Evolutionary conservation across 2,329 filamentous ascomycete species (phyloP), one percentile per base, ranked within the genome.

Genomic region (Fusarium sororula): DNA sequence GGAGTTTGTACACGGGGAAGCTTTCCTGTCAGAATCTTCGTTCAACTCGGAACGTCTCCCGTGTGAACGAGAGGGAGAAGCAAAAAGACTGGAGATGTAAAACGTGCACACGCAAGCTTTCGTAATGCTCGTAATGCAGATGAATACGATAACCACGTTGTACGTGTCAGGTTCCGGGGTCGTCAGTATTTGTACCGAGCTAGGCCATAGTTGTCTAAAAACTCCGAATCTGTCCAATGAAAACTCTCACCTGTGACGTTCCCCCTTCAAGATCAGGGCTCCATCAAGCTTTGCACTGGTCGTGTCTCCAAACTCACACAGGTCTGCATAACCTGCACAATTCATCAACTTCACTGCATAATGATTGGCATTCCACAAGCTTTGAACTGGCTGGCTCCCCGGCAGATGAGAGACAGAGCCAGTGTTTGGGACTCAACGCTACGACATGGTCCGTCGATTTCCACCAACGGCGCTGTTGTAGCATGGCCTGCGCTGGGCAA

Each of bases 401-500:
- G 72, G 76, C 72, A 78, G 70, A 78, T 74, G 70, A 76, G 75
- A 71, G 72, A 77, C 72, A 74, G 57, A 55, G 48, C 70, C 54
- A 75, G 69, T 66, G 74, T 77, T 78, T 78, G 62, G 73, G 66
- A 75, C 51, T 66, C 30, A 62, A 66, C 75, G 73, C 75, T 78
- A 77, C 74, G 59, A 77, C 64, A 61, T 54, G 39, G 57, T 47
- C 71, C 62, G 48, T 62, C 51, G 47, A 70, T 66, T 69, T 66
- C 61, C 67, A 72, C 70, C 68, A 63, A 72, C 70, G 55, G 59
- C 63, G 44, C 64, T 70, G 63, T 50, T 50, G 72, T 57, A 54
- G 53, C 37, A 62, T 58, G 30, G 63, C 47, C 53, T 60, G 38
- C 20, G n/a, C 55, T 15, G 38, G 50, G 58, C 54, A 65, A 61